Evolutionary conservation across 345 rosid species (phyloP).

Genomic region (Heritiera fomes): DNA sequence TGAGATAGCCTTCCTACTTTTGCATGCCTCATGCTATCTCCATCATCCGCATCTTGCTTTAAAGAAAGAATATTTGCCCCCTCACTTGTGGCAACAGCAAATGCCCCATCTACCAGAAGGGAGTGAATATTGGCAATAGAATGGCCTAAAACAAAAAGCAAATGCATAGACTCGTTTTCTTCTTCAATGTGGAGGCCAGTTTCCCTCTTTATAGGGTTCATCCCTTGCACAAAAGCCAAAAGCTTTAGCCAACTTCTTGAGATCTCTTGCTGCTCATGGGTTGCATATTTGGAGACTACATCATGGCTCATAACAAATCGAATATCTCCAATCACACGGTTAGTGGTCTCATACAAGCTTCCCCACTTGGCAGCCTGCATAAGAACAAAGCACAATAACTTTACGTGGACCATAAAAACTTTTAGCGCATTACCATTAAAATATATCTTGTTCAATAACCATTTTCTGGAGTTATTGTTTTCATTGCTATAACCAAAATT

Average conservation of each 20-base stretch:
- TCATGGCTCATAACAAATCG: constrained; percentile 82
- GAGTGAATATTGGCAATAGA: constrained; percentile 66
- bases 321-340: constrained; percentile 79
- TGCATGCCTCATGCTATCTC: constrained; percentile 67
- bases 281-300: constrained; percentile 66
- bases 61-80: constrained; percentile 36
- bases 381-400: constrained; percentile 25
- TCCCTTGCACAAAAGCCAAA: constrained; percentile 82
- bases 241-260: constrained; percentile 78
- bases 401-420: neutral
- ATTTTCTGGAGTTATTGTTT: neutral
- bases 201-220: constrained; percentile 88
- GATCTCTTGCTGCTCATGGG: constrained; percentile 57
- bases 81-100: constrained; percentile 38
- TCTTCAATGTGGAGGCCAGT: constrained; percentile 74
- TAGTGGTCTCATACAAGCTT: constrained; percentile 54
- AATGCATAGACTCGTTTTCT: constrained; percentile 59
- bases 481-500: neutral
- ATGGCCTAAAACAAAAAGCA: constrained; percentile 64
- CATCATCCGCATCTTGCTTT: constrained; percentile 46
- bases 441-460: neutral
- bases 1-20: constrained; percentile 83
- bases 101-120: constrained; percentile 74
- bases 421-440: neutral
- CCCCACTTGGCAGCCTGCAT: constrained; percentile 74